Evolutionary conservation across 1,139 yeast species (phyloP).

Genomic region (Kurtzmaniella quercitrusa): DNA sequence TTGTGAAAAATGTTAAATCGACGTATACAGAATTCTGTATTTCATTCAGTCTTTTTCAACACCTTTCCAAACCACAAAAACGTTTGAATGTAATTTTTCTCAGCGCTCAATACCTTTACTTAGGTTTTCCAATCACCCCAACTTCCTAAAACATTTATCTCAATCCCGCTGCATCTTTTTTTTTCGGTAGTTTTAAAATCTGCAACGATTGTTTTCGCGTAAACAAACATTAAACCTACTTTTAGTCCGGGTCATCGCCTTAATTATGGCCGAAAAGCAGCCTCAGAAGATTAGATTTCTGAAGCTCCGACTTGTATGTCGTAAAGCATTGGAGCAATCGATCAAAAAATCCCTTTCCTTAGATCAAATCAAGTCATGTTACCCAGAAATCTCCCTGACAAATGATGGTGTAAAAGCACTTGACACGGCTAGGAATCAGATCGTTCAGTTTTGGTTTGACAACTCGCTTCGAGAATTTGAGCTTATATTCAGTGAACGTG

Average conservation of each 20-base stretch:
- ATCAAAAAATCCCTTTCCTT: constrained; percentile 52
- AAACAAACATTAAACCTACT: not conserved
- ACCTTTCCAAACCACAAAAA: too few relatives aligned
- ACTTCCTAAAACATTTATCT: not conserved
- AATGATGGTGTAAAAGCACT: constrained; percentile 51
- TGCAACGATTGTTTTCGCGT: not conserved
- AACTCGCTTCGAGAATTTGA: constrained; percentile 62
- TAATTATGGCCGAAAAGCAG: not conserved
- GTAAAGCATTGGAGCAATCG: constrained; percentile 68
- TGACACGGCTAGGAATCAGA: constrained; percentile 57
- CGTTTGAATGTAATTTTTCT: too few relatives aligned
- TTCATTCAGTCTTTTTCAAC: too few relatives aligned
- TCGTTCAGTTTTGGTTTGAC: constrained; percentile 56
- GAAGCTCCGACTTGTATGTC: constrained; percentile 52
- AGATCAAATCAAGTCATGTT: constrained; percentile 63
- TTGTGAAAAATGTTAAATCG: too few relatives aligned
- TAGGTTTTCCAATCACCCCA: too few relatives aligned
- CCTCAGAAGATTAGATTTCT: constrained; percentile 45
- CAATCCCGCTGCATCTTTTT: not conserved
- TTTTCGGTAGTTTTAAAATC: too few relatives aligned
- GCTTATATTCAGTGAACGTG: constrained; percentile 60
- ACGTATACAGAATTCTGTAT: too few relatives aligned
- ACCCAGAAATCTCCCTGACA: constrained; percentile 53
- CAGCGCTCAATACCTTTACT: too few relatives aligned
- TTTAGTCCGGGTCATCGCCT: not conserved